Base-by-base conservation (phyloP, 2,329 filamentous ascomycete genomes). In the Neospermospora avenae region DNA sequence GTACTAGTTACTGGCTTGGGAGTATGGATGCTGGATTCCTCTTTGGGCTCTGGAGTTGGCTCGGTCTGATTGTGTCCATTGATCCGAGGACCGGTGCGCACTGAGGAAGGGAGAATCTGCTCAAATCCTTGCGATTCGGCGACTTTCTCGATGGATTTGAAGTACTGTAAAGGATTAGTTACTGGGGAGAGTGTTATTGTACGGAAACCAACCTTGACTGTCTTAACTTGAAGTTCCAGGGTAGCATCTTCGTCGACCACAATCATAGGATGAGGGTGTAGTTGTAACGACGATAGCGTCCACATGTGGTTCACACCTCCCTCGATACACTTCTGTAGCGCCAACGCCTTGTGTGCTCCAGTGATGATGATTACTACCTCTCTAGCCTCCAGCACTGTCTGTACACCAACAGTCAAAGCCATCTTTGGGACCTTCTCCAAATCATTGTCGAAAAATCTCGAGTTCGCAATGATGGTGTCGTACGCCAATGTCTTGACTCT, bases 231-330 rank as follows among this genome's bases (percentile, higher is more conserved):
- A 55, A 90, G 77, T 73, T 90, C 87, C 14, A 88, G 77, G 1
- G 87, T 90, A 16, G 87, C 87, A 71, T 93, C 90, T 69, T 93
- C 89, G 69, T 96, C 91, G 48, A 89, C 89, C 10, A 93, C 89
- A 66, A 95, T 86, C 80, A 95, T 85, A 56, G 90, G 87, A 69
- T 93, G 88, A 3, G 85, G 87, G 73, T 95, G 91, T 64, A 93
- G 77, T 73, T 96, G 91, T 44, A 96, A 79, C 57, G 85, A 86
- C 8, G 90, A 93, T 6, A 95, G 81, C 0, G 91, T 93, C 90
- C 91, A 96, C 89, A 93, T 93, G 76, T 95, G 91, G 74, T 92
- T 93, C 63, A 96, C 84, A 31, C 88, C 88, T 59, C 88, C 87
- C 74, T 96, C 91, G 64, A 96, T 84, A 67, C 89, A 92, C 69